Base-by-base conservation (phyloP, 768 basidiomycete species). In the Psilocybe tampanensis region DNA sequence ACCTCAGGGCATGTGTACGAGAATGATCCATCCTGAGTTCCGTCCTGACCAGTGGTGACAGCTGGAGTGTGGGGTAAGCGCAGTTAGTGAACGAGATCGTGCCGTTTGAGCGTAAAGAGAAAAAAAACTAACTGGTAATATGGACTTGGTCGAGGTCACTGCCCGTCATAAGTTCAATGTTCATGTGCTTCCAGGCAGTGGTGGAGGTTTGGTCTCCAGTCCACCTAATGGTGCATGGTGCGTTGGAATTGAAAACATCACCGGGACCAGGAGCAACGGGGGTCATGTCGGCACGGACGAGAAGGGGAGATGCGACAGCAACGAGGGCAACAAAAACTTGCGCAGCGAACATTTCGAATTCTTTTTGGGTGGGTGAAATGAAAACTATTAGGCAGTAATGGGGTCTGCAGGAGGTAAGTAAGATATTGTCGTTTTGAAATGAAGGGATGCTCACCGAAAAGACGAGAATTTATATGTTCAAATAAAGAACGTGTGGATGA, bases 111-210 rank as follows among this genome's bases (percentile, higher is more conserved):
- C 36, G 58, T 6, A 57, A 9, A 5, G 19, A 17, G 52, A 42
- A 17, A 1, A 29, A 5, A 23, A 29, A 76, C 86, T 57, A 60
- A 91, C 89, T 84, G 12, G 85, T 83, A 55, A 93, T 60, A 62
- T 78, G 81, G 39, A 84, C 66, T 90, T 93, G 93, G 36, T 78
- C 60, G 49, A 79, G 71, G 73, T 94, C 93, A 66, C 79, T 67
- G 4, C 92, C 92, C 1, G 88, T 86, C 90, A 91, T 93, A 69
- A 94, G 81, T 68, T 91, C 76, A 55, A 94, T 89, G 59, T 78
- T 72, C 85, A 89, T 91, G 58, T 74, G 68, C 66, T 81, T 85
- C 92, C 92, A 94, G 15, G 59, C 61, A 19, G 85, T 84, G 13
- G 80, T 79, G 2, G 74, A 77, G 23, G 60, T 56, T 5, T 71